These are phyloP conservation scores for Wickerhamomyces silvicola DNA, from an alignment of 805 yeast species.

Conservation along the genomic window DNA sequence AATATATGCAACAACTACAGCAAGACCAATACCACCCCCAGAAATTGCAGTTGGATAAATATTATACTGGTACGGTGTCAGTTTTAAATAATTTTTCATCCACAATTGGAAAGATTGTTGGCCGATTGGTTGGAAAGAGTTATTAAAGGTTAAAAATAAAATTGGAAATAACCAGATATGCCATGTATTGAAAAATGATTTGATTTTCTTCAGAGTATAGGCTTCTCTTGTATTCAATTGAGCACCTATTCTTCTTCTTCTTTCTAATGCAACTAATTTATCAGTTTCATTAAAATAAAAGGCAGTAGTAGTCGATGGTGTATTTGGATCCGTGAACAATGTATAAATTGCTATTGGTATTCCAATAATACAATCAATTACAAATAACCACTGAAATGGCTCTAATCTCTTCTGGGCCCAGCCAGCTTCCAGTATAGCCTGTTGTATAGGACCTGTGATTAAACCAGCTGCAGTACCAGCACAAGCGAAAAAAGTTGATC, in stretches of 20 bases:
- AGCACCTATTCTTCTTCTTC: slow-evolving; percentile 33
- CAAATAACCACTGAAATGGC: slow-evolving; percentile 36
- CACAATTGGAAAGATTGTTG: slow-evolving; percentile 40
- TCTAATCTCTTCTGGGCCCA: slow-evolving; percentile 8
- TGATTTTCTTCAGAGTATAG: slow-evolving; percentile 33
- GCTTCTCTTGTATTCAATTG: slow-evolving; percentile 32
- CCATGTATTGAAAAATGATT: slow-evolving; percentile 37
- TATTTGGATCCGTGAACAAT: slow-evolving; percentile 32
- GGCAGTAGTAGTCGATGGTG: slow-evolving; percentile 33
- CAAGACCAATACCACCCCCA: slow-evolving; percentile 29
- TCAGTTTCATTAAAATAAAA: slow-evolving; percentile 35
- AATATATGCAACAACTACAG: slow-evolving; percentile 28
- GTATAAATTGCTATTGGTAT: slow-evolving; percentile 37
- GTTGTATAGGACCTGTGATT: slow-evolving; percentile 29
- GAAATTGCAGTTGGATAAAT: slow-evolving; percentile 30
- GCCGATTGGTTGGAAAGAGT: slow-evolving; percentile 17
- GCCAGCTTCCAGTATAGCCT: slow-evolving; percentile 19
- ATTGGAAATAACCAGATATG: slow-evolving; percentile 37
- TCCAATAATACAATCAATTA: slow-evolving; percentile 33
- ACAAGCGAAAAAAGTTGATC: slow-evolving; percentile 25
- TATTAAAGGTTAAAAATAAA: slow-evolving; percentile 5
- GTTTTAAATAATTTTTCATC: slow-evolving; percentile 30
- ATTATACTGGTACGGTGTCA: slow-evolving; percentile 28
- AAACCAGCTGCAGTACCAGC: slow-evolving; percentile 27
- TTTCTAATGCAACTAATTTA: slow-evolving; percentile 35